phyloP scores from a whole-genome alignment of 805 yeast species.

The Candida sanyiensis region DNA sequence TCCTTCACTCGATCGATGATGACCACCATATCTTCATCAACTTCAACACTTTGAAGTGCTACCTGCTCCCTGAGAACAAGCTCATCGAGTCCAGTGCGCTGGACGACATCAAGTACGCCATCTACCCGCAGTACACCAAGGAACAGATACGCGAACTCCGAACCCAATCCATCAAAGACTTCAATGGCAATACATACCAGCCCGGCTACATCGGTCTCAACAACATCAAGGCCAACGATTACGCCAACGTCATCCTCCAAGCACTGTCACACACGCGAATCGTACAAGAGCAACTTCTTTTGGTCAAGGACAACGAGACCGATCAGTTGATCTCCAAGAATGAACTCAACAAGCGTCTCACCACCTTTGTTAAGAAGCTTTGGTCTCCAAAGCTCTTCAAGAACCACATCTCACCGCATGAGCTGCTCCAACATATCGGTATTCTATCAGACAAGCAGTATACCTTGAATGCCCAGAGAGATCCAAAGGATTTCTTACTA shows the following conservation, averaged over 20 bases:
- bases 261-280: constrained; percentile 46
- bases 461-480: constrained; percentile 32
- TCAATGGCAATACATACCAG: constrained; percentile 39
- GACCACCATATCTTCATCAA: constrained; percentile 61
- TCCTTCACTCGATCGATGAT: constrained; percentile 55
- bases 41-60: constrained; percentile 43
- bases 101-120: constrained; percentile 45
- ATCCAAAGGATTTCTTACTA: constrained; percentile 52
- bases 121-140: constrained; percentile 45
- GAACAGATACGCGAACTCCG: constrained; percentile 30
- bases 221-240: constrained; percentile 45
- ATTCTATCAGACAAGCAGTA: constrained; percentile 39
- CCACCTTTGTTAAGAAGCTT: constrained; percentile 46
- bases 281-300: constrained; percentile 42
- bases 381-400: constrained; percentile 61
- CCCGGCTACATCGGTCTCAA: constrained; percentile 68
- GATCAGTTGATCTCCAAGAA: constrained; percentile 15
- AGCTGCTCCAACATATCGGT: constrained; percentile 47
- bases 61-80: constrained; percentile 58
- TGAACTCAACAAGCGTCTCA: constrained; percentile 39
- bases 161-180: constrained; percentile 32
- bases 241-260: constrained; percentile 53
- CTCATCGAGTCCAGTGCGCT: constrained; percentile 37
- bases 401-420: constrained; percentile 63
- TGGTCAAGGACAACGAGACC: constrained; percentile 15